A percentile compares a stretch with the other conserved stretches of the same genome.
Conservation (phyloP, 768 basidiomycete genomes). For the Neoboletus brunneissimus region DNA sequence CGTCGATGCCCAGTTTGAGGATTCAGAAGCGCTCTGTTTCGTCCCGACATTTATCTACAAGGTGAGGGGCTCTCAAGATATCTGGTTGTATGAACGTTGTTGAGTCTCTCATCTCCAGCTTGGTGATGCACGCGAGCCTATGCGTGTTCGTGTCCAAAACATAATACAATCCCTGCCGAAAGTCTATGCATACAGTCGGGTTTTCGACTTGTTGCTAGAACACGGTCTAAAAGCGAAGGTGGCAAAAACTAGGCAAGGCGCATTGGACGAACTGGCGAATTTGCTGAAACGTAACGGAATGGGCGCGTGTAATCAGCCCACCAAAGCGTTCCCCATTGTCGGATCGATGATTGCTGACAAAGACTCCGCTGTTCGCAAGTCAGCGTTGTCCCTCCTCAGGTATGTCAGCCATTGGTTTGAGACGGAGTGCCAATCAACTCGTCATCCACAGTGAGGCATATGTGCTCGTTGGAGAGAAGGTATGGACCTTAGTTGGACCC, state of each 20-base stretch:
- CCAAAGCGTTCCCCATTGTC: conserved; percentile 74
- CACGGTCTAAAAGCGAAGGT: conserved; percentile 89
- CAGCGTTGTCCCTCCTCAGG: conserved; percentile 81
- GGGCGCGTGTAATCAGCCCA: conserved; percentile 69
- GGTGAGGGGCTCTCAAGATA: conserved; percentile 40
- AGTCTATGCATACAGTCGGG: conserved; percentile 89
- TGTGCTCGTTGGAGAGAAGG: conserved; percentile 76
- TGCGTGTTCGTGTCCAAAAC: conserved; percentile 74
- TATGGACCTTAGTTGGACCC: conserved; percentile 75
- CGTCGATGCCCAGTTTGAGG: conserved; percentile 74
- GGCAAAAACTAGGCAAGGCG: conserved; percentile 85
- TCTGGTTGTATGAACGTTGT: not conserved
- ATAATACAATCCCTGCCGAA: conserved; percentile 84
- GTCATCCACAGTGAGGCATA: conserved; percentile 66
- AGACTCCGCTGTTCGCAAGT: conserved; percentile 85
- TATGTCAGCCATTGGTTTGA: conserved; percentile 33
- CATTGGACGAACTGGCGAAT: conserved; percentile 75
- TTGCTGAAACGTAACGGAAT: conserved; percentile 82
- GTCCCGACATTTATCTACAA: conserved; percentile 88
- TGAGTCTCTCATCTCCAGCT: conserved; percentile 49
- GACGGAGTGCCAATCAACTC: conserved; percentile 5
- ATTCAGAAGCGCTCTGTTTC: conserved; percentile 84
- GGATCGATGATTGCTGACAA: conserved; percentile 84
- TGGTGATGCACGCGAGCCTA: conserved; percentile 85
- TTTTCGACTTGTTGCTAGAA: conserved; percentile 85